Evolutionary conservation across 2,329 filamentous ascomycete species (phyloP), one percentile per base, ranked within the genome.

Genomic region (Stagonosporopsis rhizophila): DNA sequence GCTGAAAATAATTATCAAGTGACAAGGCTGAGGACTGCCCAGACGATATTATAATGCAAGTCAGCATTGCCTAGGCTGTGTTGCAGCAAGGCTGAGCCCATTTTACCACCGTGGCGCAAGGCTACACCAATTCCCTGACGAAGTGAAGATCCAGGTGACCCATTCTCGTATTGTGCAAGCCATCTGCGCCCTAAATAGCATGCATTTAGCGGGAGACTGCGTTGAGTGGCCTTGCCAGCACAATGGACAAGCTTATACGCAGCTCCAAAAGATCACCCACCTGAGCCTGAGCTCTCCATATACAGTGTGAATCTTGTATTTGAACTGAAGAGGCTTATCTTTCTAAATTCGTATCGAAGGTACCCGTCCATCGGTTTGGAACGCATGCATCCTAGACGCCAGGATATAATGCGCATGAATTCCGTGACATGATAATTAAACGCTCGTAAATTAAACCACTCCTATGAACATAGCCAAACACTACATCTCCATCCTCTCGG

Each of bases 401-500:
- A 39, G 41, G 50, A 62, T 62, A 61, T 61, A 53, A 59, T 59
- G 49, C 52, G 11, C 45, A 9, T 15, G 20, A 19, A 15, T 7
- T 3, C n/a, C 34, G 6, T 7, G n/a, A n/a, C 9, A 14, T 37
- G 4, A 25, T 6, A 15, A 19, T 5, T 20, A 19, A 39, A 45
- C 32, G 34, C 40, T 39, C 9, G 38, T 15, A 40, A 22, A n/a
- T 15, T 14, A 3, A 25, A 8, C 6, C 14, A 19, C 4, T 11
- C 1, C 19, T 14, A 20, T 19, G n/a, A 2, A 20, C n/a, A 23
- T 5, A n/a, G 7, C 12, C 11, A 4, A 23, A 5, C 6, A 40
- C 58, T 49, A 73, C 61, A 72, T 67, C 44, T 73, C 70, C 57
- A 71, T 66, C 22, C 63, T 61, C 45, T 69, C 68, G 0, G 61